These are phyloP conservation scores for Yarrowia sp. DNA, from an alignment of 805 yeast species.

Conservation along the genomic window DNA sequence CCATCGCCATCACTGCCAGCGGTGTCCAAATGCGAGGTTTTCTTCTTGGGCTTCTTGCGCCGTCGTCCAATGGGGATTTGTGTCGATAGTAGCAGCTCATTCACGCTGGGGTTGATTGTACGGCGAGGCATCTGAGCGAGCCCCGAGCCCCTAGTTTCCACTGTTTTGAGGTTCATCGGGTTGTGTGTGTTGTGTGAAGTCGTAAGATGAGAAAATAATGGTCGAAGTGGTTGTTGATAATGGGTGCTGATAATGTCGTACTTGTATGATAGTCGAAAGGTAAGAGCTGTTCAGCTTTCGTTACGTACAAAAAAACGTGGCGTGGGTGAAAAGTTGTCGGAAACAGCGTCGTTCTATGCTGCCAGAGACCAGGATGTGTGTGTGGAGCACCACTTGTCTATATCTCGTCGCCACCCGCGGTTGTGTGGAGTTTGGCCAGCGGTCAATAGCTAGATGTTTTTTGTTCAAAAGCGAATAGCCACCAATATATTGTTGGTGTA, in stretches of 20 bases:
- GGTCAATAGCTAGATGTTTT: neutral
- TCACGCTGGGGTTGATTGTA: constrained; percentile 12
- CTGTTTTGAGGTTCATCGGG: constrained; percentile 10
- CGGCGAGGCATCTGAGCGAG: neutral
- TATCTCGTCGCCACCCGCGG: constrained; percentile 1
- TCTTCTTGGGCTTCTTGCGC: constrained; percentile 14
- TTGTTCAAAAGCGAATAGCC: constrained; percentile 11
- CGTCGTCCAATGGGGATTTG: constrained; percentile 12
- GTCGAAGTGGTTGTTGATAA: neutral
- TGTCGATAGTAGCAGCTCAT: constrained; percentile 13
- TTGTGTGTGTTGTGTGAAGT: too few relatives aligned
- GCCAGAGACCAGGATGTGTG: neutral
- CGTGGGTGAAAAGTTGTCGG: neutral
- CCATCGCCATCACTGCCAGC: constrained; percentile 8
- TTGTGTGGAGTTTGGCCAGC: neutral
- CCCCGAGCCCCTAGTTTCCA: constrained; percentile 9
- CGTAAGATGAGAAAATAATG: too few relatives aligned
- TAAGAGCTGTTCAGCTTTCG: neutral
- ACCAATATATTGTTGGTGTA: constrained; percentile 23
- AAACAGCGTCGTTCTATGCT: neutral
- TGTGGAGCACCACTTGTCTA: neutral
- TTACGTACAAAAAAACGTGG: neutral
- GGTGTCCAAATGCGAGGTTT: neutral
- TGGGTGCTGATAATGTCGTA: neutral
- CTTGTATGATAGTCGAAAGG: neutral